Base-by-base conservation (phyloP, 495 filamentous ascomycete species). In the Aspergillus avenaceus region DNA sequence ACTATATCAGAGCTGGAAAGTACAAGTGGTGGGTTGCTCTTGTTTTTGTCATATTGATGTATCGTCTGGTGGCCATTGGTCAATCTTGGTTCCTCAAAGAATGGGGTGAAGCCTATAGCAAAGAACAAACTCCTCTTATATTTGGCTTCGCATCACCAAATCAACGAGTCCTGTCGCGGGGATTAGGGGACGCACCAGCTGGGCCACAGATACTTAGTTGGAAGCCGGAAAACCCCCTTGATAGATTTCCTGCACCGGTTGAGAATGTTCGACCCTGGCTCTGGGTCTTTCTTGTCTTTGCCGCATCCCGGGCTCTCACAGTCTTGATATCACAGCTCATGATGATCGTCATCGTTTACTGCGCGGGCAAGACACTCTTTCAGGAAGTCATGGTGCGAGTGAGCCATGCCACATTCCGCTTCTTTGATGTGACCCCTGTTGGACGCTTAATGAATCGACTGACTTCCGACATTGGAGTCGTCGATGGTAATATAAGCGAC, bases 361-460 rank as follows among this genome's bases (percentile, higher is more conserved):
- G 75, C 47, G 84, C 89, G 3, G 87, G 85, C n/a, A 84, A 83
- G 56, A 67, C 72, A 22, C 71, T 95, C 49, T 95, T 93, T 57
- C 70, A 71, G 41, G 74, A 80, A 26, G 83, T 86, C 11, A 82
- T 93, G 71, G 53, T 76, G 7, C 77, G 76, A 26, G 86, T 92
- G 47, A 83, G 81, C 57, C 77, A 84, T 62, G 87, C 88, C 14
- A 91, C 84, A 2, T 95, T 95, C 64, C 83, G 88, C 28, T 95
- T 88, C 65, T 91, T 90, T 71, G 89, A 95, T 63, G 80, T 89
- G 5, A 95, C 88, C 3, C 89, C 89, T 0, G 80, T 91, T 16
- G 88, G 89, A 0, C 78, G 88, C 19, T 70, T 95, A 55, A 91
- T 92, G 88, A 95, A 95, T 62, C 79, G 90, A 14, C 68, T 95